Percentiles rank a stretch among this genome's conserved stretches.
Evolutionary conservation across 2,329 filamentous ascomycete species (phyloP).

Genomic region (Ophiosphaerella herpotricha): DNA sequence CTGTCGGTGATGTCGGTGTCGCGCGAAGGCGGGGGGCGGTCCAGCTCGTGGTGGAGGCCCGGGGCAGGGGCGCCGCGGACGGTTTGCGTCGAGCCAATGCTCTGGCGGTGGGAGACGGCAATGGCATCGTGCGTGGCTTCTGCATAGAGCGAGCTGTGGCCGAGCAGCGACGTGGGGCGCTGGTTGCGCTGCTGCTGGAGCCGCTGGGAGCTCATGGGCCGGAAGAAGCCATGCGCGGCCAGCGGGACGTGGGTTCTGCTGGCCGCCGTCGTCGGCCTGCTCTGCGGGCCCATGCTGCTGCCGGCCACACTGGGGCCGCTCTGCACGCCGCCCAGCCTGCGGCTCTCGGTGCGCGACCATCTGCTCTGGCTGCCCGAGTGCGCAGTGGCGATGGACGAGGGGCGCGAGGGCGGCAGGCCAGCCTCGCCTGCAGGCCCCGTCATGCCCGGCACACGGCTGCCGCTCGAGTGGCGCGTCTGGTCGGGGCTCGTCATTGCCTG

Average conservation of each 20-base stretch:
- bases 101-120: slow-evolving; percentile 44
- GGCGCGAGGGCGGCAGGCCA: slow-evolving; percentile 54
- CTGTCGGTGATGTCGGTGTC: slow-evolving; percentile 81
- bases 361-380: slow-evolving; percentile 49
- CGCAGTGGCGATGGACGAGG: slow-evolving; percentile 48
- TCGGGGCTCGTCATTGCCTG: slow-evolving; percentile 40
- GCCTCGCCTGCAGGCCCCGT: slow-evolving; percentile 55
- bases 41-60: slow-evolving; percentile 41
- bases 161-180: slow-evolving; percentile 50
- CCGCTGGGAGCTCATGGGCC: slow-evolving; percentile 94
- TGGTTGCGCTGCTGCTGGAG: slow-evolving; percentile 84
- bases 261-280: slow-evolving; percentile 66
- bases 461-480: slow-evolving; percentile 40
- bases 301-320: slow-evolving; percentile 48
- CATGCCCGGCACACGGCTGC: slow-evolving; percentile 43
- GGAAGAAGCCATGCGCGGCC: slow-evolving; percentile 89
- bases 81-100: slow-evolving; percentile 44
- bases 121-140: slow-evolving; percentile 36
- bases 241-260: slow-evolving; percentile 89
- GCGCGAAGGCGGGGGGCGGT: slow-evolving; percentile 63
- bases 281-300: slow-evolving; percentile 51
- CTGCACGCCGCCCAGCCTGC: slow-evolving; percentile 52
- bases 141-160: slow-evolving; percentile 38
- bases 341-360: slow-evolving; percentile 61
- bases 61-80: slow-evolving; percentile 30